Base-by-base conservation (phyloP, 163 green algal genomes). In the Trebouxiophyceae sp. region DNA sequence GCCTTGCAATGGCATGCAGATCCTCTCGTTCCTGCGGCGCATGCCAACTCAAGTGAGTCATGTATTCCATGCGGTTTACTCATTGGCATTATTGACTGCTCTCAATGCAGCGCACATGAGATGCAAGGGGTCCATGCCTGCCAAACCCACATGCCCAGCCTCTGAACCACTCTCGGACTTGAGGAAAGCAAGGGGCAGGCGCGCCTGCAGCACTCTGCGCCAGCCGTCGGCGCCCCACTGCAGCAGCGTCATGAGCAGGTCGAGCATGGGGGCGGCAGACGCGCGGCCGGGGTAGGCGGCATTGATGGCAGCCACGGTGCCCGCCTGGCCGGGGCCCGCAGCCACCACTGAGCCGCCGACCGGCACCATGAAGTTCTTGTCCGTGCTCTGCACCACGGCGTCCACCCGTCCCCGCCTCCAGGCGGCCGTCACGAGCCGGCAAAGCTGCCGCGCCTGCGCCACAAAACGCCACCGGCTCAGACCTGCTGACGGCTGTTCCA, bases 351-450 rank as follows among this genome's bases (percentile, higher is more conserved):
- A 82, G 1, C 91, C 91, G 0, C 91, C 91, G 2, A 97, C 90
- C 22, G 91, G 91, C 50, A 95, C 93, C 83, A 98, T 91, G 80
- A 99, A 98, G 74, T 99, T 99, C 76, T 99, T 98, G 79, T 98
- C 93, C 23, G 89, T 97, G 72, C 75, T 91, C 73, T 96, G 90
- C 2, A 99, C 82, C 22, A 98, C 75, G 0, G 82, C 87, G 68
- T 98, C 93, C 26, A 99, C 91, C 7, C 93, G 77, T 1, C 93
- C 92, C 34, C 67, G 75, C 4, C 81, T 60, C 77, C 74, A 89
- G 0, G 87, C 84, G 0, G 69, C 60, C 8, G 73, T 84, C 20
- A 94, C 45, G n/a, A 60, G 30, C 33, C 46, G 26, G 33, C 60
- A 76, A 47, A 76, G 55, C 34, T 33, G 45, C 54, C 24, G 19